Evolutionary conservation across 768 basidiomycete genomes (phyloP).

Genomic region (Nevesoporus exiguus): DNA sequence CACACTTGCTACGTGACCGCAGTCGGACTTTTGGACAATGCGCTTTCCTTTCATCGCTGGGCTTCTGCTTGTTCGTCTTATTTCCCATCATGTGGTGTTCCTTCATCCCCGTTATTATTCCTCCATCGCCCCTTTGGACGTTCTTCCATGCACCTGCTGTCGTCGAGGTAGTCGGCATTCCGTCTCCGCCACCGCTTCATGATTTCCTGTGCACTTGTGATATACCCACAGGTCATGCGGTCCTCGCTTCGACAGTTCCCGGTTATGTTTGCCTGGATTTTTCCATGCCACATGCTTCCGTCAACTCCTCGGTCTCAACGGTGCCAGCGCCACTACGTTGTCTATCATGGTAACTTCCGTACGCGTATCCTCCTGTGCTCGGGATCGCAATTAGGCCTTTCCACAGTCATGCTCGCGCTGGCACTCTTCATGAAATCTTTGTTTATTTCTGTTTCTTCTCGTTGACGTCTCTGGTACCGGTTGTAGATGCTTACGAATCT

Average conservation of each 20-base stretch:
- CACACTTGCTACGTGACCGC: constrained; percentile 18
- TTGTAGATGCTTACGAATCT: constrained; percentile 25
- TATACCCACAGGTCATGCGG: constrained; percentile 23
- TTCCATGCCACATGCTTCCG: constrained; percentile 22
- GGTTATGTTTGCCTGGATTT: constrained; percentile 21
- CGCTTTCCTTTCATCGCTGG: constrained; percentile 22
- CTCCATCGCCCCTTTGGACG: constrained; percentile 21
- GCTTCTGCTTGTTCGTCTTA: constrained; percentile 21
- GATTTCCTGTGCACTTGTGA: constrained; percentile 14
- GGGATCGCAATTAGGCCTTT: constrained; percentile 3
- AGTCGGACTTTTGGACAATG: constrained; percentile 28
- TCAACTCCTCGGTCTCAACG: constrained; percentile 24
- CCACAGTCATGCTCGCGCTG: neutral
- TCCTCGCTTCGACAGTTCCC: constrained; percentile 14
- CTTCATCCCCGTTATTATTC: constrained; percentile 20
- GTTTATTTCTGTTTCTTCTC: constrained; percentile 3
- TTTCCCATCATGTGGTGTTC: constrained; percentile 25
- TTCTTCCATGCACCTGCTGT: constrained; percentile 19
- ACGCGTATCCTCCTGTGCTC: constrained; percentile 2
- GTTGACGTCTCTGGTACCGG: constrained; percentile 3
- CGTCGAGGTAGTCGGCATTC: constrained; percentile 15
- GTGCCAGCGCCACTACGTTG: neutral
- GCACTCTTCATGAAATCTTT: constrained; percentile 10
- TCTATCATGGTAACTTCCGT: constrained; percentile 21
- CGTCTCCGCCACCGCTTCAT: constrained; percentile 7